A percentile compares a stretch with the other conserved stretches of the same genome.
Evolutionary conservation across 768 basidiomycete species (phyloP).

Genomic region (Symmetrospora coprosmae): DNA sequence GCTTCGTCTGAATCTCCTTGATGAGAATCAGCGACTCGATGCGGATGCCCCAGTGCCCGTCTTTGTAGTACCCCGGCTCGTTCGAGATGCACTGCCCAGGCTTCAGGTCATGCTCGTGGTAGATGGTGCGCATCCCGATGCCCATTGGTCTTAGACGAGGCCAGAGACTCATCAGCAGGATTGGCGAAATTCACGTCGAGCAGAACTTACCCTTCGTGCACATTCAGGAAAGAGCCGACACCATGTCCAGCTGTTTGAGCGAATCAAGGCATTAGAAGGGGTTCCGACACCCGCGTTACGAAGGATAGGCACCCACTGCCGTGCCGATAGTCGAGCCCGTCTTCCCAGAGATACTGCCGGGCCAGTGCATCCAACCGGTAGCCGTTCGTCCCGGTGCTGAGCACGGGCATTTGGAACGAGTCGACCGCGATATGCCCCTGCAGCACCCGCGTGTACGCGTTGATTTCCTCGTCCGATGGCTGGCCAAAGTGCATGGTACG

Average conservation of each 20-base stretch:
- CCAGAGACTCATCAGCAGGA: neutral
- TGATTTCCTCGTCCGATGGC: slow-evolving; percentile 65
- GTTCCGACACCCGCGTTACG: neutral
- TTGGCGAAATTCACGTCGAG: neutral
- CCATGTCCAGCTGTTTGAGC: slow-evolving; percentile 93
- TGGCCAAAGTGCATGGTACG: slow-evolving; percentile 71
- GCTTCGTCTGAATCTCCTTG: slow-evolving; percentile 42
- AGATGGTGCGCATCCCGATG: slow-evolving; percentile 13
- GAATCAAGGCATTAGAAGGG: slow-evolving; percentile 12
- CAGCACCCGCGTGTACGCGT: slow-evolving; percentile 78
- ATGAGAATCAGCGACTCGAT: slow-evolving; percentile 82
- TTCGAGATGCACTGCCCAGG: neutral
- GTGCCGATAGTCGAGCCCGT: slow-evolving; percentile 52
- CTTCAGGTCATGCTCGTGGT: slow-evolving; percentile 7
- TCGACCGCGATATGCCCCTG: slow-evolving; percentile 74
- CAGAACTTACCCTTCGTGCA: slow-evolving; percentile 55
- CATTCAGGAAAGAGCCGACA: slow-evolving; percentile 84
- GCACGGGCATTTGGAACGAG: slow-evolving; percentile 45
- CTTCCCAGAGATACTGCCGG: slow-evolving; percentile 63
- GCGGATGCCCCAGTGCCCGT: slow-evolving; percentile 79
- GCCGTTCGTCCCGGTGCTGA: slow-evolving; percentile 50
- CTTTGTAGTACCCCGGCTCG: slow-evolving; percentile 38
- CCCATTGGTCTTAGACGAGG: slow-evolving; percentile 7
- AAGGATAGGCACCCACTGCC: slow-evolving; percentile 18
- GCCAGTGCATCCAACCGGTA: slow-evolving; percentile 53